A percentile compares a stretch with the other conserved stretches of the same genome.
Evolutionary conservation across 1,284 basidiomycete genomes (phyloP).

Genomic region (Singerocomus inundabilis): DNA sequence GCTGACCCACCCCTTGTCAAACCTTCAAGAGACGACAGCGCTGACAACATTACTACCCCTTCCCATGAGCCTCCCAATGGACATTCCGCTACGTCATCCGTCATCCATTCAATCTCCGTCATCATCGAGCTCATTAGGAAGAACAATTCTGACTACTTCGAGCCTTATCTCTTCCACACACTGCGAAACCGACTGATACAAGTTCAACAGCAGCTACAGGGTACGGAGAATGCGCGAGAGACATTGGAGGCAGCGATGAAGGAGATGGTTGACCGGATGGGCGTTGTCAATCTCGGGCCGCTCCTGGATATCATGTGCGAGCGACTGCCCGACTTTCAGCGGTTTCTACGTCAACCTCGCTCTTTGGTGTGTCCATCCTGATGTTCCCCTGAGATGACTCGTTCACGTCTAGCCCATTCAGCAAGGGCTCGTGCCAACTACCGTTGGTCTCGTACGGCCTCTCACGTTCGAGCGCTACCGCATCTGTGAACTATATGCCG

Average conservation of each 20-base stretch:
- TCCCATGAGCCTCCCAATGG: constrained; percentile 52
- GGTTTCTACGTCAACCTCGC: constrained; percentile 70
- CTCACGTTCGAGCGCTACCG: constrained; percentile 95
- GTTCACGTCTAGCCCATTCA: constrained; percentile 27
- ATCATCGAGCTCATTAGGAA: constrained; percentile 96
- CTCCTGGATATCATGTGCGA: constrained; percentile 80
- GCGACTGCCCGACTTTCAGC: constrained; percentile 70
- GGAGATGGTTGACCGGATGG: constrained; percentile 87
- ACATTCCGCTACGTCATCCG: constrained; percentile 83
- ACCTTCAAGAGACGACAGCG: constrained; percentile 9
- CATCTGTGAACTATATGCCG: constrained; percentile 97
- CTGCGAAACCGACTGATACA: constrained; percentile 88
- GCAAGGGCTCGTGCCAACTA: constrained; percentile 69
- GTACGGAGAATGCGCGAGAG: constrained; percentile 61
- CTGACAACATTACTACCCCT: constrained; percentile 11
- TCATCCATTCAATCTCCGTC: constrained; percentile 86
- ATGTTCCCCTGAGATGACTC: constrained; percentile 1
- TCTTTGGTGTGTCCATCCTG: constrained; percentile 57
- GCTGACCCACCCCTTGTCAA: constrained; percentile 22
- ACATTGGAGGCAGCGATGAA: constrained; percentile 79
- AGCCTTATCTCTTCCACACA: constrained; percentile 97
- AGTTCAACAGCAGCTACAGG: constrained; percentile 69
- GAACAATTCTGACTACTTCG: constrained; percentile 99
- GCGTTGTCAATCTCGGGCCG: constrained; percentile 90
- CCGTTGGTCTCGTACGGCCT: constrained; percentile 69